Percentiles rank a stretch among this genome's conserved stretches.
These are phyloP conservation scores for Orbilia javanica DNA, from an alignment of 2,329 filamentous ascomycete species.

Conservation along the genomic window DNA sequence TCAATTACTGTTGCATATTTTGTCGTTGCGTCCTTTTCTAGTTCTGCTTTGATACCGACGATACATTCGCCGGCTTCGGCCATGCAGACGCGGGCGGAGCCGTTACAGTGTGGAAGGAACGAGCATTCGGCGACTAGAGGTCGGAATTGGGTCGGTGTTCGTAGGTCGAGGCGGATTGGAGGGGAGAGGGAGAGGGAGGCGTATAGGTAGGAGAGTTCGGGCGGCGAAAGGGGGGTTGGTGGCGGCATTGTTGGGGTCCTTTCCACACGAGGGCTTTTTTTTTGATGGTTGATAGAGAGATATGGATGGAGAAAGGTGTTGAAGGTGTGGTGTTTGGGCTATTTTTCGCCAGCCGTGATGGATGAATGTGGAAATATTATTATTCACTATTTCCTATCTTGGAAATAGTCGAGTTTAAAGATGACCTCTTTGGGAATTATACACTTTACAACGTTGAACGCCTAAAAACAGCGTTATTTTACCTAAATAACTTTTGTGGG, in stretches of 20 bases:
- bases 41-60: conserved; percentile 94
- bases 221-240: conserved; percentile 83
- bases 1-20: conserved; percentile 65
- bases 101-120: conserved; percentile 88
- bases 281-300: background rate
- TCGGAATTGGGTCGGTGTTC: conserved; percentile 85
- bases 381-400: background rate
- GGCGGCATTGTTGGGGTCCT: conserved; percentile 70
- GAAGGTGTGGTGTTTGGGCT: conserved; percentile 22
- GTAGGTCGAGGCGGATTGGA: conserved; percentile 90
- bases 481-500: no score
- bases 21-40: conserved; percentile 74
- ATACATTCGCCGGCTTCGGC: conserved; percentile 95
- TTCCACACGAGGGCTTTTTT: background rate
- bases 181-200: conserved; percentile 83
- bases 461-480: no score
- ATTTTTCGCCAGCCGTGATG: background rate
- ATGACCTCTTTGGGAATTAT: background rate
- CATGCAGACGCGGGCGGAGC: conserved; percentile 92
- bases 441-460: background rate
- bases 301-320: conserved; percentile 10
- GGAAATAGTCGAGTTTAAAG: background rate
- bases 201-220: conserved; percentile 96
- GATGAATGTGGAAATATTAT: background rate
- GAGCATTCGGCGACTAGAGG: conserved; percentile 90